Percentiles rank a stretch among this genome's conserved stretches.
These are phyloP conservation scores for Kluyveromyces starmeri DNA, from an alignment of 805 yeast genomes.

Conservation along the genomic window DNA sequence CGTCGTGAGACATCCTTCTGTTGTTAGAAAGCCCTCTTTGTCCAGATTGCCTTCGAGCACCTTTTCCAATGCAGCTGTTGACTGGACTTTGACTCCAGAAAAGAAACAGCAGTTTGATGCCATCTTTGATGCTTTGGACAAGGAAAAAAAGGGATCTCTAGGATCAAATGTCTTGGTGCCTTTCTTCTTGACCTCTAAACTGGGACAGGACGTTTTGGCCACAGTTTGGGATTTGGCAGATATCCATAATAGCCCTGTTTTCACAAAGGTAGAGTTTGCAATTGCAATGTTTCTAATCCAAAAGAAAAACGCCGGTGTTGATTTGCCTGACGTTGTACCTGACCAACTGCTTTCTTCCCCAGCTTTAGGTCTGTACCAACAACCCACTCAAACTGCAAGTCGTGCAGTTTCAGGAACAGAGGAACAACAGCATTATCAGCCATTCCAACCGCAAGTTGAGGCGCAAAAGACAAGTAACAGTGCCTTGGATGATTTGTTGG, in stretches of 20 bases:
- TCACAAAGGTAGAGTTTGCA: constrained; percentile 75
- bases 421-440: constrained; percentile 23
- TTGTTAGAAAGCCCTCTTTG: constrained; percentile 31
- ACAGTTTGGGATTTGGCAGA: constrained; percentile 93
- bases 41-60: constrained; percentile 25
- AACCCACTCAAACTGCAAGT: constrained; percentile 15
- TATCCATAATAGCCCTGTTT: constrained; percentile 73
- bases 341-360: constrained; percentile 41
- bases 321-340: constrained; percentile 74
- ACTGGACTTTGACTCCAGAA: constrained; percentile 62
- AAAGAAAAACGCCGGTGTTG: constrained; percentile 67
- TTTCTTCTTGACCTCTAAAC: constrained; percentile 78
- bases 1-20: constrained; percentile 12
- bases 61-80: constrained; percentile 33
- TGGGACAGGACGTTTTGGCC: constrained; percentile 79
- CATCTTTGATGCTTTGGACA: constrained; percentile 73
- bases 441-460: constrained; percentile 8
- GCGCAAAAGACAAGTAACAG: constrained; percentile 31
- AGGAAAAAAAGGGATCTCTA: constrained; percentile 48
- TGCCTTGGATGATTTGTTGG: constrained; percentile 59
- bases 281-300: constrained; percentile 92
- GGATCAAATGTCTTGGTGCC: constrained; percentile 79
- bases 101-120: constrained; percentile 72
- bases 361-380: constrained; percentile 21
- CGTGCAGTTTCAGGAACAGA: constrained; percentile 33